phyloP scores from a whole-genome alignment of 2,329 filamentous ascomycete species.

The Aspergillus niger region DNA sequence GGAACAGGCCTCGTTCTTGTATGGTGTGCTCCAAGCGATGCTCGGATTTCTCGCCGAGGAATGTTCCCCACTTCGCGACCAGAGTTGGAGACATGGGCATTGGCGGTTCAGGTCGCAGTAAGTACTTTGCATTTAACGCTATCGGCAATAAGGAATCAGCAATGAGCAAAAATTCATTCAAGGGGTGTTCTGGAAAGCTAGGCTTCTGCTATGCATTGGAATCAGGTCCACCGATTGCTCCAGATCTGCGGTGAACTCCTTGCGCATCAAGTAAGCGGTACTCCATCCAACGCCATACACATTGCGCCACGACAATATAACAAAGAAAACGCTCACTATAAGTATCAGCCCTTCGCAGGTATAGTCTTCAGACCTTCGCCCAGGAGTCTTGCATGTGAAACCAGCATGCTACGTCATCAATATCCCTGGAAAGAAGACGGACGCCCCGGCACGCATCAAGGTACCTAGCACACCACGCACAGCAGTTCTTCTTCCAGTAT shows the following conservation, averaged over 20 bases:
- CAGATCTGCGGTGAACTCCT: conserved; percentile 3
- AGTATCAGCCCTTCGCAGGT: conserved; percentile 17
- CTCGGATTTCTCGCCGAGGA: no score
- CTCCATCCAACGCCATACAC: conserved; percentile 24
- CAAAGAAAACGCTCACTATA: conserved; percentile 22
- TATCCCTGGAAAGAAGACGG: not conserved
- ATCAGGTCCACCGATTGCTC: conserved; percentile 5
- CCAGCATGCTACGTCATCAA: not conserved
- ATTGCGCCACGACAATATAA: conserved; percentile 16
- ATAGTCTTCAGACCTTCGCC: conserved; percentile 8
- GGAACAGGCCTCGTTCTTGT: no score
- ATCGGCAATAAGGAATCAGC: conserved; percentile 1
- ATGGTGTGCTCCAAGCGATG: no score
- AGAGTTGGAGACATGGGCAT: not conserved
- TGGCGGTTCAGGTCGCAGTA: not conserved
- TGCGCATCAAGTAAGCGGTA: conserved; percentile 11
- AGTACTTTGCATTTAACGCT: conserved; percentile 10
- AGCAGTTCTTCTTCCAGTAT: conserved; percentile 92
- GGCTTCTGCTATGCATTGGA: conserved; percentile 5
- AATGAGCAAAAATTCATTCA: conserved; percentile 4
- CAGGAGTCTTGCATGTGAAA: conserved; percentile 10
- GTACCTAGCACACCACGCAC: conserved; percentile 67
- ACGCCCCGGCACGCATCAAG: not conserved
- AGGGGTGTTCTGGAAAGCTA: not conserved
- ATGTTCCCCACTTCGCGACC: not conserved